These are phyloP conservation scores for Fusarium keratoplasticum DNA, from an alignment of 2,329 filamentous ascomycete species.

Conservation along the genomic window DNA sequence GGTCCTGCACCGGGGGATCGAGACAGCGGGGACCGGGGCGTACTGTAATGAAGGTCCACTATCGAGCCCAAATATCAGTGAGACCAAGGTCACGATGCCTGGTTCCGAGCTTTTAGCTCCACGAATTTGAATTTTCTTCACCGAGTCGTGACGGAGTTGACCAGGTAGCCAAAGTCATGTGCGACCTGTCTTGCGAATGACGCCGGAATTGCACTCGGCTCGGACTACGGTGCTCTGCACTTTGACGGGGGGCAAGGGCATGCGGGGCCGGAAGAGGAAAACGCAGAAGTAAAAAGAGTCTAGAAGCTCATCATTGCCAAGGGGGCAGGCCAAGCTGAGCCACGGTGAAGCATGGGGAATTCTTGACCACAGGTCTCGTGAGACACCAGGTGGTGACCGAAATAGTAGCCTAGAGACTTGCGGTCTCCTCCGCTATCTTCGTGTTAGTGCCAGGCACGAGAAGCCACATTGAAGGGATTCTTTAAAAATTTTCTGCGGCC, in stretches of 20 bases:
- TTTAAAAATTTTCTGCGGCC: not conserved
- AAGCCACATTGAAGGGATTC: not conserved
- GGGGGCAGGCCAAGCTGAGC: constrained; percentile 8
- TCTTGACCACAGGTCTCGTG: constrained; percentile 28
- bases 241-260: constrained; percentile 7
- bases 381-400: constrained; percentile 41
- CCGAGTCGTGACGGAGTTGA: constrained; percentile 38
- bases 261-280: constrained; percentile 10
- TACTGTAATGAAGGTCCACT: constrained; percentile 2
- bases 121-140: constrained; percentile 24
- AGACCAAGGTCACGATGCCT: constrained; percentile 17
- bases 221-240: constrained; percentile 1
- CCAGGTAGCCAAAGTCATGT: constrained; percentile 39
- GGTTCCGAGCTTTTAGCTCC: constrained; percentile 8
- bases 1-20: not conserved
- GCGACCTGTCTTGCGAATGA: constrained; percentile 11
- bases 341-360: constrained; percentile 9
- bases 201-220: constrained; percentile 6
- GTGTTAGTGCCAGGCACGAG: constrained; percentile 9
- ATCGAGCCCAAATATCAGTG: constrained; percentile 7
- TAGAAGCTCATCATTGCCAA: constrained; percentile 16
- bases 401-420: constrained; percentile 28
- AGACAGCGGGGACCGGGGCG: constrained; percentile 14
- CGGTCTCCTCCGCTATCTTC: constrained; percentile 1
- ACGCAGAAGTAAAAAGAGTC: constrained; percentile 20